Evolutionary conservation across 2,329 filamentous ascomycete species (phyloP), one percentile per base, ranked within the genome.

Genomic region (Diaporthe sp.): DNA sequence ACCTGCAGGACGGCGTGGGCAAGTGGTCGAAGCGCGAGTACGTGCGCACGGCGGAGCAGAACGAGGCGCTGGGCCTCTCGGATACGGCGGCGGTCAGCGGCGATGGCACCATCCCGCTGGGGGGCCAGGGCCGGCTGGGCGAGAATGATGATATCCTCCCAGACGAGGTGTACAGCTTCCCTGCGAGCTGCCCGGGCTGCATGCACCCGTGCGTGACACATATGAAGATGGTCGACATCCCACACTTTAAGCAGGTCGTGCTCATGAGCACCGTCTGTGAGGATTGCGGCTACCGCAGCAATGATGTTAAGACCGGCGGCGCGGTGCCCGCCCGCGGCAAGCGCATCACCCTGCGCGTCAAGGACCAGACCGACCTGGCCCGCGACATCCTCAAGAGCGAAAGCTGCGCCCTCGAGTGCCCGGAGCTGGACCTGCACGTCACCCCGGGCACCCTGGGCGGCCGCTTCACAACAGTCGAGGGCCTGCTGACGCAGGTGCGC

Each of bases 201-300:
- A 92, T 93, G 81, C 94, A 94, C 84, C 87, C 92, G 6, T 98
- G 96, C 85, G 92, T 92, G 5, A 98, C 97, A 13, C 96, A 98
- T 85, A 98, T 98, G 95, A 98, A 98, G 88, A 98, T 98, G 93
- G 95, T 98, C 75, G 95, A 98, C 81, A 98, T 99, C 77, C 97
- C 97, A 0, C 94, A 98, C 86, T 99, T 99, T 88, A 98, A 98
- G 86, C 95, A 98, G 82, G 97, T 99, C 4, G 93, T 98, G 55
- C 89, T 99, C 80, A 98, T 98, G 94, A 96, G 93, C 79, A 98
- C 96, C 2, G 93, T 95, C 39, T 99, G 97, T 85, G 93, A 96
- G 39, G 90, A 93, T 84, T 99, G 97, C 83, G 96, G 96, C 75
- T 98, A 98, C 87, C 93, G 95, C 77, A 97, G 94, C 79, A 98